These are phyloP conservation scores for Phanerochaete sordida DNA, from an alignment of 768 basidiomycete species.

Conservation along the genomic window DNA sequence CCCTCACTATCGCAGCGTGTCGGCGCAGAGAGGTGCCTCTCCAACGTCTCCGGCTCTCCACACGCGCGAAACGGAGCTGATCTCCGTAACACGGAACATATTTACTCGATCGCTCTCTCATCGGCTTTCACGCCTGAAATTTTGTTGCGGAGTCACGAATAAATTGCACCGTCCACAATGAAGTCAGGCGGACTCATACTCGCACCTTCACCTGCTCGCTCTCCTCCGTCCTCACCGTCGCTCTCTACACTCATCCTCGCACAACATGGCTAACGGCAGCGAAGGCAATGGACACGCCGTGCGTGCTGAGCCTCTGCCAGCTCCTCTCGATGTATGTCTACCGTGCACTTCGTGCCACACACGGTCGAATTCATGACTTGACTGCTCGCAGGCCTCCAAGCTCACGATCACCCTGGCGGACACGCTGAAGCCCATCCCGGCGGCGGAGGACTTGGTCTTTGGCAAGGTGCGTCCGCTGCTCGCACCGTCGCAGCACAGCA, in stretches of 20 bases:
- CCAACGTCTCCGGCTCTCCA: too few species aligned
- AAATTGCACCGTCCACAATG: background rate
- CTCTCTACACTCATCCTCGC: background rate
- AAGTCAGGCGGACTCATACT: background rate
- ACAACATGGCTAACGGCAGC: conserved; percentile 1
- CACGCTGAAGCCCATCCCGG: conserved; percentile 47
- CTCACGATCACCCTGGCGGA: conserved; percentile 45
- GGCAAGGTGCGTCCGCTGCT: conserved; percentile 44
- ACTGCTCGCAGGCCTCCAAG: conserved; percentile 45
- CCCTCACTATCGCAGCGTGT: too few species aligned
- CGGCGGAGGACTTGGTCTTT: conserved; percentile 46
- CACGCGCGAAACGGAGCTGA: background rate
- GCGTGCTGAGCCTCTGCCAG: background rate
- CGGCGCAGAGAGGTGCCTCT: too few species aligned
- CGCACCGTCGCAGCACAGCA: background rate
- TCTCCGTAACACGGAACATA: background rate
- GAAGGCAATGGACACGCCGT: conserved; percentile 4
- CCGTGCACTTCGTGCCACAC: background rate
- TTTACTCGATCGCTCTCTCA: background rate
- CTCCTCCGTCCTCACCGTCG: background rate
- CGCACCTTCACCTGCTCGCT: background rate
- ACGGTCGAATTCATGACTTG: background rate
- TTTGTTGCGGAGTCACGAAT: conserved; percentile 7
- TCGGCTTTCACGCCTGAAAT: background rate
- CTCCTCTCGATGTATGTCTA: conserved; percentile 11